phyloP scores from a whole-genome alignment of 257 asterid species.

The Gardenia jasminoides region DNA sequence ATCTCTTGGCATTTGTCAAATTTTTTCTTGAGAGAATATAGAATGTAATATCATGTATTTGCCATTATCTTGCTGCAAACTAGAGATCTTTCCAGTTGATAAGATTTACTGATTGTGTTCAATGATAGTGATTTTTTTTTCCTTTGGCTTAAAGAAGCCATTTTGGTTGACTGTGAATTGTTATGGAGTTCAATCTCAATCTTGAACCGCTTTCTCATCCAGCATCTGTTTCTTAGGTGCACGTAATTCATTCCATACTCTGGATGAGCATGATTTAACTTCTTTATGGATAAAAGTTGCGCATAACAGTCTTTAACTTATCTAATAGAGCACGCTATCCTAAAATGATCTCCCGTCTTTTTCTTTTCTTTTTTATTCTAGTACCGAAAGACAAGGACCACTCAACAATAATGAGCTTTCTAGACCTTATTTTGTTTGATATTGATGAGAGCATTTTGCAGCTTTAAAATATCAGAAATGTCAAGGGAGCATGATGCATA shows the following conservation, averaged over 20 bases:
- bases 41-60: neutral
- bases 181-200: no score
- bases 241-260: neutral
- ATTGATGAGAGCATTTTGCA: neutral
- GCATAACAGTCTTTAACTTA: neutral
- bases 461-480: neutral
- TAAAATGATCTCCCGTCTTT: neutral
- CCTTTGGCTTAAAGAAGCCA: neutral
- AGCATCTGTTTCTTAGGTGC: neutral
- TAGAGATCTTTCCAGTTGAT: neutral
- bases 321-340: neutral
- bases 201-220: neutral
- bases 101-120: neutral
- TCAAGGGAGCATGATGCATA: neutral
- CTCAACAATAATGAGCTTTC: neutral
- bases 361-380: neutral
- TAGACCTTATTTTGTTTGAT: neutral
- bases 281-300: neutral
- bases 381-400: neutral
- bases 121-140: neutral
- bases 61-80: neutral
- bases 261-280: neutral
- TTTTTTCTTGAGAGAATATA: neutral
- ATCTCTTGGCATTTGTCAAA: neutral
- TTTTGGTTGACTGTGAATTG: neutral